Percentiles rank a stretch among this genome's conserved stretches.
phyloP scores from a whole-genome alignment of 805 yeast species.

The Sugiyamaella smithiae region DNA sequence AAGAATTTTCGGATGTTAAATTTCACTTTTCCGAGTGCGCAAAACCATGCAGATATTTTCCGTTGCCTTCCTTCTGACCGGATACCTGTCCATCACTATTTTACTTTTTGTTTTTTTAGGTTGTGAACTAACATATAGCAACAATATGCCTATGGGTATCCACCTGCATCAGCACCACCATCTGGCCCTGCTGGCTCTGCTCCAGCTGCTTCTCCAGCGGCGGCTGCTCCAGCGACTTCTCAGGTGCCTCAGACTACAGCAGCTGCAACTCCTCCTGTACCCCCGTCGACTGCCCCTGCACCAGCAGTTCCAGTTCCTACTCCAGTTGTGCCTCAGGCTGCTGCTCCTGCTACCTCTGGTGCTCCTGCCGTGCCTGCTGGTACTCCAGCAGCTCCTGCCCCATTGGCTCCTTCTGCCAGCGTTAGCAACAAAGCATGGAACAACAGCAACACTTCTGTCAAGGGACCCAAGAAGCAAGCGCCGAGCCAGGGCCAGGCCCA shows the following conservation, averaged over 20 bases:
- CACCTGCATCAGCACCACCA: slow-evolving; percentile 8
- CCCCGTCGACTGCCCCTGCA: slow-evolving; percentile 10
- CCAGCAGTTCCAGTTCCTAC: slow-evolving; percentile 18
- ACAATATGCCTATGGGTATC: slow-evolving; percentile 14
- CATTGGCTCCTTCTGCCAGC: too few species aligned
- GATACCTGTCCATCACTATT: too few species aligned
- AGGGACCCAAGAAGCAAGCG: too few species aligned
- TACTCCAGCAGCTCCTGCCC: slow-evolving; percentile 25
- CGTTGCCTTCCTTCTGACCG: slow-evolving; percentile 48
- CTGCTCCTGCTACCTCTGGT: not conserved
- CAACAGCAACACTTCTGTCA: too few species aligned
- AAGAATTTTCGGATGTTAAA: slow-evolving; percentile 29
- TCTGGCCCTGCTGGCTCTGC: slow-evolving; percentile 14
- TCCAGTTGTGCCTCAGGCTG: slow-evolving; percentile 1
- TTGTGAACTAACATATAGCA: not conserved
- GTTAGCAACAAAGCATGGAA: too few species aligned
- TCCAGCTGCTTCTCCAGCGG: slow-evolving; percentile 4
- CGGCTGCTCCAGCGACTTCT: not conserved
- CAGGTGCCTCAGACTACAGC: slow-evolving; percentile 7
- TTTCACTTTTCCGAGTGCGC: slow-evolving; percentile 33
- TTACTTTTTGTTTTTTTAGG: slow-evolving; percentile 5
- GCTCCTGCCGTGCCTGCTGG: slow-evolving; percentile 38
- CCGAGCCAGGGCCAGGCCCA: too few species aligned
- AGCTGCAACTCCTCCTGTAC: slow-evolving; percentile 6
- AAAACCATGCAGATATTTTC: slow-evolving; percentile 36